Evolutionary conservation across 441 rosid genomes (phyloP).

Genomic region (Gossypium aridum): DNA sequence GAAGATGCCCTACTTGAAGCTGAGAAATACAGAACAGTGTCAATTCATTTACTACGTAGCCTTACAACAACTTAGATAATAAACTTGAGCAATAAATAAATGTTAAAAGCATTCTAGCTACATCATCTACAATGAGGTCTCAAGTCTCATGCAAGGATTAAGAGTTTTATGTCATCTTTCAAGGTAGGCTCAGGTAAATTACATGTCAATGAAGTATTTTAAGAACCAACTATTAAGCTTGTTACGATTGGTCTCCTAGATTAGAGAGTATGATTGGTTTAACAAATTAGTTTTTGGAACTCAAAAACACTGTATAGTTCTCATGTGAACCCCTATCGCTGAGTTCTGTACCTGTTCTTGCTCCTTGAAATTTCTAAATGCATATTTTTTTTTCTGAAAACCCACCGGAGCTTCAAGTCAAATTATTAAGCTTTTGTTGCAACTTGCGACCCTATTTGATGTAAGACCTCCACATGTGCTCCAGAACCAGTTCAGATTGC

Average conservation of each 20-base stretch:
- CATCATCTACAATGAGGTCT: neutral
- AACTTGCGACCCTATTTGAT: neutral
- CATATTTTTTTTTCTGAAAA: neutral
- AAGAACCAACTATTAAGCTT: neutral
- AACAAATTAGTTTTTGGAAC: neutral
- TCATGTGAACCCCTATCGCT: neutral
- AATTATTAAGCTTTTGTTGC: neutral
- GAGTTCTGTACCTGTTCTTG: neutral
- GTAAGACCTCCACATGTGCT: neutral
- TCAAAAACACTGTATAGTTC: neutral
- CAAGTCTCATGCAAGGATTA: neutral
- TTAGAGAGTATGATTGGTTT: neutral
- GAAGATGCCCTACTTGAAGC: slow-evolving; percentile 83
- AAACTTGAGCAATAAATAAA: neutral
- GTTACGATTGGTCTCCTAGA: neutral
- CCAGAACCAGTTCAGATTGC: neutral
- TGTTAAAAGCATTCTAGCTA: neutral
- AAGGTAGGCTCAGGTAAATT: neutral
- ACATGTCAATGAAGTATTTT: neutral
- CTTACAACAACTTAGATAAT: neutral
- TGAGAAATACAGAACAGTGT: slow-evolving; percentile 20
- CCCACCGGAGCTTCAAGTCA: neutral
- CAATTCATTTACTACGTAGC: neutral
- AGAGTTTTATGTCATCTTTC: neutral
- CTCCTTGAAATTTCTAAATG: neutral